Conservation (phyloP, 2,329 filamentous ascomycete species). For the Microcyclosporella mali region DNA sequence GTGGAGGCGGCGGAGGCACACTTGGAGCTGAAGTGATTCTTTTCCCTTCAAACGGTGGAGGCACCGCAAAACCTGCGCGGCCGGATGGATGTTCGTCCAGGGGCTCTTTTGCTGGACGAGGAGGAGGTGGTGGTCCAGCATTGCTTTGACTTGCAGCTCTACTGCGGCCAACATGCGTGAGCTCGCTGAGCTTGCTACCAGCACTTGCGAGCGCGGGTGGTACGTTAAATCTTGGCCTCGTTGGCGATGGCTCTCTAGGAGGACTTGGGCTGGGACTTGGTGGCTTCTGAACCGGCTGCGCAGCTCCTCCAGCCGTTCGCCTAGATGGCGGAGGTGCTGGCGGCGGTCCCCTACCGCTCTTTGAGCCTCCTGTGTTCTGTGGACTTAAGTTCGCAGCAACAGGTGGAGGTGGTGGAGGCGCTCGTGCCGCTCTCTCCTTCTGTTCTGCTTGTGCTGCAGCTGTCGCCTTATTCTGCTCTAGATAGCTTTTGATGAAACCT, state of each 20-base stretch:
- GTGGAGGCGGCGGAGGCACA: conserved; percentile 49
- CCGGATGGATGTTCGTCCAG: conserved; percentile 47
- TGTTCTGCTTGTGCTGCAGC: conserved; percentile 39
- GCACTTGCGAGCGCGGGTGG: conserved; percentile 86
- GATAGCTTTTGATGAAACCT: conserved; percentile 62
- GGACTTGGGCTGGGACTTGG: conserved; percentile 51
- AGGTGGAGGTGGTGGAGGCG: conserved; percentile 58
- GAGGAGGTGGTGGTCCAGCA: conserved; percentile 33
- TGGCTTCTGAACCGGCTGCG: conserved; percentile 38
- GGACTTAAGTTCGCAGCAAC: conserved; percentile 48
- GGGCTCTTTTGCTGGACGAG: conserved; percentile 46
- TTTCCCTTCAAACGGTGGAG: conserved; percentile 69
- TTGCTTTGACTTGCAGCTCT: conserved; percentile 27
- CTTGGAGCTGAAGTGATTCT: conserved; percentile 51
- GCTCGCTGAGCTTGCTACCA: conserved; percentile 52
- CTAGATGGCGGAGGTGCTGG: conserved; percentile 48
- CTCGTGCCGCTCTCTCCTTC: conserved; percentile 46
- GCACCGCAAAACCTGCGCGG: conserved; percentile 69
- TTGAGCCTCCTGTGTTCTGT: conserved; percentile 54
- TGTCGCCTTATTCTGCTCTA: conserved; percentile 56
- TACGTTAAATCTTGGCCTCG: conserved; percentile 67
- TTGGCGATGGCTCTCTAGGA: conserved; percentile 64
- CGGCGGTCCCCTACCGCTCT: conserved; percentile 54
- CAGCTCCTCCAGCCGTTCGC: conserved; percentile 30
- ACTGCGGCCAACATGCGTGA: conserved; percentile 53